Conservation (phyloP, 169 alveolate genomes). For the Eimeria tenella region DNA sequence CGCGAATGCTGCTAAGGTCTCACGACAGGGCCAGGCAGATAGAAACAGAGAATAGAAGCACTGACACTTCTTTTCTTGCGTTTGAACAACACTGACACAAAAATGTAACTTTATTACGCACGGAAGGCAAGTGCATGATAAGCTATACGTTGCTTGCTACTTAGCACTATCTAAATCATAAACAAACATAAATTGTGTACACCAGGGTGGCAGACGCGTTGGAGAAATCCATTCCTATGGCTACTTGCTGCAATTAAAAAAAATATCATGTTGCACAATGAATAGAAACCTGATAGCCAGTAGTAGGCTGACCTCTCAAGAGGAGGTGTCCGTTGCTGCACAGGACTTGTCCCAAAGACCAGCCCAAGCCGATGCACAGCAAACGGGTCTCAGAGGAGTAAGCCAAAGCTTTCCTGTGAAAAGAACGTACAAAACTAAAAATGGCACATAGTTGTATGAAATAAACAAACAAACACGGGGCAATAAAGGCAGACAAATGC, state of each 20-base stretch:
- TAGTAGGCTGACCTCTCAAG: constrained; percentile 39
- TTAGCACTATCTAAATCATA: too few relatives aligned
- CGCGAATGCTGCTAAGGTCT: neutral
- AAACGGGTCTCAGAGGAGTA: constrained; percentile 69
- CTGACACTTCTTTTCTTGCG: neutral
- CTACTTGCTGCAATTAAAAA: neutral
- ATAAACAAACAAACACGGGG: neutral
- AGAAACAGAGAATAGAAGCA: neutral
- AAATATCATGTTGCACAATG: neutral
- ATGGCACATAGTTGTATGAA: neutral
- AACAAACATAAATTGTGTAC: too few relatives aligned
- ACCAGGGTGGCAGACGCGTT: too few relatives aligned
- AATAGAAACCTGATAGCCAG: neutral
- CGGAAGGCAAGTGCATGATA: too few relatives aligned
- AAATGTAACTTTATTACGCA: neutral
- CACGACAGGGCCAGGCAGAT: neutral
- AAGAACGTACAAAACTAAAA: neutral
- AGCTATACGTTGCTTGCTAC: too few relatives aligned
- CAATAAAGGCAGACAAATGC: neutral
- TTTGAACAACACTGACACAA: neutral
- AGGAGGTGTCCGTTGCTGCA: constrained; percentile 49
- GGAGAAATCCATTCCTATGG: too few relatives aligned
- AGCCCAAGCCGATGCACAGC: constrained; percentile 75
- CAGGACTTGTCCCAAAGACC: constrained; percentile 65
- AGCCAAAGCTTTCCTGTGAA: constrained; percentile 48